These are phyloP conservation scores for Saccharomyces hybrid DNA, from an alignment of 1,139 yeast genomes.

Conservation along the genomic window DNA sequence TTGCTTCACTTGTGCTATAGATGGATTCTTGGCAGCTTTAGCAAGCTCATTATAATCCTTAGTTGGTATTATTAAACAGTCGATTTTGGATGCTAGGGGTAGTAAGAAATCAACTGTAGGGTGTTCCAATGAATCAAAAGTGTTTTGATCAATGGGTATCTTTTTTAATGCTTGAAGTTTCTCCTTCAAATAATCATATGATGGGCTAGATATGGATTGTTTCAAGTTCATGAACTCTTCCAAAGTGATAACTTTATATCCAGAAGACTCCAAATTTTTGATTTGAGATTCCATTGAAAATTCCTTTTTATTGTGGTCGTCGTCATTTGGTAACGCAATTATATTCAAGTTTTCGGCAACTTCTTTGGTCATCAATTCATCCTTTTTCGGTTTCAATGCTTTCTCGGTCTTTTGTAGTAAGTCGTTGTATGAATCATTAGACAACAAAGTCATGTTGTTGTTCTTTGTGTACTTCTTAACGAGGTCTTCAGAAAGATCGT, in stretches of 20 bases:
- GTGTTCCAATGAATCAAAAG: constrained; percentile 10
- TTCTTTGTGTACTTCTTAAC: not conserved
- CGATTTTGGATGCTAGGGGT: constrained; percentile 1
- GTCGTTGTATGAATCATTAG: constrained; percentile 1
- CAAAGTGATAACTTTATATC: not conserved
- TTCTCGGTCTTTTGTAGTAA: not conserved
- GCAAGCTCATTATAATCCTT: constrained; percentile 1
- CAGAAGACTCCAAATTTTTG: not conserved
- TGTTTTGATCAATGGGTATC: constrained; percentile 18
- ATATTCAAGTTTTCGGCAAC: not conserved
- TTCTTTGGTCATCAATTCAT: not conserved
- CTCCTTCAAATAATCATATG: constrained; percentile 28
- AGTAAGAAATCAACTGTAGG: constrained; percentile 13
- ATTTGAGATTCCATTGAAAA: not conserved
- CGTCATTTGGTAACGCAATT: not conserved
- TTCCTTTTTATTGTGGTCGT: not conserved
- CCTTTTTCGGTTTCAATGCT: not conserved
- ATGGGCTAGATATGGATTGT: constrained; percentile 17
- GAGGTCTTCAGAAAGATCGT: not conserved
- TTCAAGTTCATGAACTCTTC: not conserved
- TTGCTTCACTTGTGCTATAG: not conserved
- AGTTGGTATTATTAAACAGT: constrained; percentile 2
- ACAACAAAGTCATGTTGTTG: constrained; percentile 1
- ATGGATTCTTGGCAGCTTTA: not conserved
- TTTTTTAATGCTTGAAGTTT: constrained; percentile 11